Evolutionary conservation across 129 eudicot genomes (phyloP), one percentile per base, ranked within the genome.

Genomic region (Ambrosia trifida): DNA sequence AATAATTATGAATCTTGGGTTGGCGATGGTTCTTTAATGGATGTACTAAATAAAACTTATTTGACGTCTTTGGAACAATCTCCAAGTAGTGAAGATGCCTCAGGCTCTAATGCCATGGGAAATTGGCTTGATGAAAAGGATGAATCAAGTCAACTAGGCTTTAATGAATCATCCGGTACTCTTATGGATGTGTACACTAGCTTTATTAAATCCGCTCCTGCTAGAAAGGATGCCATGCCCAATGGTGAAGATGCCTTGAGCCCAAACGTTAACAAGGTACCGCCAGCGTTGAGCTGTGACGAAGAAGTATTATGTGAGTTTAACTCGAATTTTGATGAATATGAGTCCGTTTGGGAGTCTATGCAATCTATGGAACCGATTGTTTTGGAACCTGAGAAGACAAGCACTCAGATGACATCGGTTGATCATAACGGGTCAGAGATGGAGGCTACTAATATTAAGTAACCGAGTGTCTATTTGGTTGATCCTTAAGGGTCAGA

Each of bases 401-500:
- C 14, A n/a, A n/a, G n/a, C 8, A 64, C 71, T 51, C 31, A 41
- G 8, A 51, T 64, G 5, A 40, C 66, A 38, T 53, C 73, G 52
- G 5, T 11, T 44, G 67, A 75, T 30, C 35, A 56, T 56, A 56
- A 56, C n/a, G 16, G 35, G 62, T n/a, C 62, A 20, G 35, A 56
- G 35, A 68, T 43, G 62, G 62, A 56, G 35, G 11, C 61, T n/a
- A 70, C 54, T 57, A 75, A 64, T 51, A 67, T 63, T n/a, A 65
- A 80, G 68, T 58, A 54, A 24, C 78, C 59, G 17, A 82, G 87
- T 46, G 74, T 81, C 24, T 71, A 87, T 14, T 69, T 83, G 74
- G 81, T 66, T 56, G 90, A 85, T 76, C 76, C 33, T n/a, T n/a
- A n/a, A n/a, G n/a, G n/a, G n/a, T n/a, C n/a, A n/a, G n/a, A n/a